phyloP scores from a whole-genome alignment of 1,284 basidiomycete genomes.

The Pterulicium gracile region DNA sequence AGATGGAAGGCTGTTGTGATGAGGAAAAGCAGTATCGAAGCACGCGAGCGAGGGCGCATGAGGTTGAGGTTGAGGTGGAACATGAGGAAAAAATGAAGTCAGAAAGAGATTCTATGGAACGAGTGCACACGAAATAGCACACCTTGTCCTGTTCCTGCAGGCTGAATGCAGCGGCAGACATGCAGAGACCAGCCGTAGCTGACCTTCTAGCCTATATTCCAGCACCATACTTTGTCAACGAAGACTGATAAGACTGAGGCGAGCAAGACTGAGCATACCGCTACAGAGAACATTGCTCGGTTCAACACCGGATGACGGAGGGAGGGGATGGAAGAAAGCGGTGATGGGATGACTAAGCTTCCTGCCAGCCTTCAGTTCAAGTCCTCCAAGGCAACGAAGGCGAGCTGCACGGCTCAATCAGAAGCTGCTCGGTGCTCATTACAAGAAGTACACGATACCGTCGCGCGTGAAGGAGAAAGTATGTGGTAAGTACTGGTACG shows the following conservation, averaged over 20 bases:
- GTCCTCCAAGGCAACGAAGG: too few species aligned
- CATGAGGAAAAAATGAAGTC: neutral
- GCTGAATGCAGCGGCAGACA: neutral
- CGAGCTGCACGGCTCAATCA: too few species aligned
- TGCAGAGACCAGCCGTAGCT: neutral
- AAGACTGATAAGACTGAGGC: neutral
- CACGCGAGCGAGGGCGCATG: neutral
- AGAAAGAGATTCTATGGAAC: neutral
- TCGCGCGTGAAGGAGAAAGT: too few species aligned
- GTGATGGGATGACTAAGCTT: neutral
- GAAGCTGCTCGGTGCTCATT: too few species aligned
- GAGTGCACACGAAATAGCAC: neutral
- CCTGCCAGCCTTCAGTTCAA: too few species aligned
- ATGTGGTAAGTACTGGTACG: too few species aligned
- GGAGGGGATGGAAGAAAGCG: neutral
- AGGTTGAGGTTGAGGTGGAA: neutral
- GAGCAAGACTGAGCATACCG: neutral
- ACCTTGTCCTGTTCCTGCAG: constrained; percentile 1
- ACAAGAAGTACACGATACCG: too few species aligned
- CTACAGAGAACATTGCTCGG: neutral
- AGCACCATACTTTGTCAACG: neutral
- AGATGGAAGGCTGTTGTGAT: constrained; percentile 67
- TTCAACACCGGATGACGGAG: neutral
- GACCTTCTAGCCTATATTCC: neutral
- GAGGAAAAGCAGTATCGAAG: neutral